Conservation (phyloP, 1,284 basidiomycete genomes). For the Tilletia indica region DNA sequence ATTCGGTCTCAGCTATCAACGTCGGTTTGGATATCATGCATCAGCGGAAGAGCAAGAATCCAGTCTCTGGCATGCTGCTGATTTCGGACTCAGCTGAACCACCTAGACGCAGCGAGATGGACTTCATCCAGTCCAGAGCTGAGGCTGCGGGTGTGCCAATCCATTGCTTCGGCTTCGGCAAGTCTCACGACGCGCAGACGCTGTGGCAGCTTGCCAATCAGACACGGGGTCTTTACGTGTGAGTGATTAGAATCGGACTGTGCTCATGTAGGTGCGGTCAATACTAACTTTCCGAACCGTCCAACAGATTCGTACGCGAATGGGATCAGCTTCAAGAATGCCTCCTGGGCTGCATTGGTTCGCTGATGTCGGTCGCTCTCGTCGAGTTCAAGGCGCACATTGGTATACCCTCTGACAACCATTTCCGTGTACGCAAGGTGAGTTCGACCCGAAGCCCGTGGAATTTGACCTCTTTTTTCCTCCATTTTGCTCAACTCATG, state of each 20-base stretch:
- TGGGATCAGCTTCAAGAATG: conserved; percentile 52
- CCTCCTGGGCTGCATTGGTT: conserved; percentile 46
- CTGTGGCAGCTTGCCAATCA: conserved; percentile 98
- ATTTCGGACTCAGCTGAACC: conserved; percentile 87
- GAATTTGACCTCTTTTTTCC: neutral
- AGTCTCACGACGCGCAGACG: conserved; percentile 93
- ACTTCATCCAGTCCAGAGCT: conserved; percentile 87
- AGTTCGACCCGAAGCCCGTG: neutral
- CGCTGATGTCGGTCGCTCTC: conserved; percentile 47
- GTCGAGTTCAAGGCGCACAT: conserved; percentile 47
- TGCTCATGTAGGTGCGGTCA: neutral
- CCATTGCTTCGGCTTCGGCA: conserved; percentile 93
- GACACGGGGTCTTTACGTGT: conserved; percentile 89
- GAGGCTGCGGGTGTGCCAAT: conserved; percentile 94
- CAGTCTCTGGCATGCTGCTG: conserved; percentile 83
- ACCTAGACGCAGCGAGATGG: conserved; percentile 95
- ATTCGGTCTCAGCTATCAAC: conserved; percentile 48
- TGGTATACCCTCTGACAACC: conserved; percentile 45
- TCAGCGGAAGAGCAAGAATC: conserved; percentile 85
- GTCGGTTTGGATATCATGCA: conserved; percentile 75
- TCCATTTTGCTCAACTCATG: neutral
- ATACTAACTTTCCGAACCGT: too few relatives aligned
- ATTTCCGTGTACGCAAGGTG: conserved; percentile 47
- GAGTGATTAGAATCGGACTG: neutral
- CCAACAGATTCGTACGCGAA: conserved; percentile 40